Evolutionary conservation across 441 rosid genomes (phyloP).

Genomic region (Pelargonium exstipulatum): DNA sequence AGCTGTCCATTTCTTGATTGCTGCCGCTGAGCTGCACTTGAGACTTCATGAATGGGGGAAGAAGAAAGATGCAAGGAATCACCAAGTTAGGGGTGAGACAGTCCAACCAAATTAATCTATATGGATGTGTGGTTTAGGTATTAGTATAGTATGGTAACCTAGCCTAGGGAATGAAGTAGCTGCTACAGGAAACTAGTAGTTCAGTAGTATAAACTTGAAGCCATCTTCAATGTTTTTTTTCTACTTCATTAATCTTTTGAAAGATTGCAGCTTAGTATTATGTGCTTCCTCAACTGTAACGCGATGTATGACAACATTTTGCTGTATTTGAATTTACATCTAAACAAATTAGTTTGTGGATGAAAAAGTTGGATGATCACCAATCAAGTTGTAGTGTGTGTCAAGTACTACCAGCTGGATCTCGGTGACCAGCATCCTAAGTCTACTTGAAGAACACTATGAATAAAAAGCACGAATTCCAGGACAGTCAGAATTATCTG

Average conservation of each 20-base stretch:
- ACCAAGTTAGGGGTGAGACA: not conserved
- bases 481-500: no score
- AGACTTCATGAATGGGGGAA: conserved; percentile 46
- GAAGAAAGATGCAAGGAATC: conserved; percentile 24
- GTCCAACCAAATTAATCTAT: not conserved
- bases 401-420: not conserved
- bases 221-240: no score
- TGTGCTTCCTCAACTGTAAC: not conserved
- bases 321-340: not conserved
- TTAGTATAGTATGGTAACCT: no score
- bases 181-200: no score
- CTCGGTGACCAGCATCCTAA: no score
- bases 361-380: not conserved
- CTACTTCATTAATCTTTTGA: no score
- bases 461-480: not conserved
- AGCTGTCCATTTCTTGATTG: conserved; percentile 42
- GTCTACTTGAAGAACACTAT: not conserved
- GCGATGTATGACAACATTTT: not conserved
- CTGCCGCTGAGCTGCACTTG: conserved; percentile 43
- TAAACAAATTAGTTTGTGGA: not conserved
- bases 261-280: no score
- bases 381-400: not conserved
- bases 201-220: no score
- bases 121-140: not conserved
- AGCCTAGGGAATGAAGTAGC: no score